Evolutionary conservation across 257 asterid genomes (phyloP), one percentile per base, ranked within the genome.

Genomic region (Solanum okadae): DNA sequence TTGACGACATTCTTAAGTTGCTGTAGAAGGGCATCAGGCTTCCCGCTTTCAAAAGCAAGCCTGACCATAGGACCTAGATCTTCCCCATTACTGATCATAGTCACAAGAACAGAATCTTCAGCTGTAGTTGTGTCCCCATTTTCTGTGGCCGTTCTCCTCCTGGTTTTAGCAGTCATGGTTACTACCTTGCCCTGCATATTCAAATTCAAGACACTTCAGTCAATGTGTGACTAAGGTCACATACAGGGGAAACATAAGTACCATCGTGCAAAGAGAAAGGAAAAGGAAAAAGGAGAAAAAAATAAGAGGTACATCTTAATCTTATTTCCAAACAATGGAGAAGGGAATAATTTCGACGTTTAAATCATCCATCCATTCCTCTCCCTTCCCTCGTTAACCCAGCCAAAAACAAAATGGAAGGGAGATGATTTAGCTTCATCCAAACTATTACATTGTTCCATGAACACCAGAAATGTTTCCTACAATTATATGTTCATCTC

Each of bases 41-140:
- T 93, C 49, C 95, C 95, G 3, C 94, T 91, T 90, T 96, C 98
- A 67, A 96, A 95, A 44, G 98, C 89, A 77, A 92, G 94, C 92
- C 97, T 93, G 73, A 96, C 98, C 98, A 96, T 92, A 5, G 98
- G 98, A 18, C 98, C 98, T 89, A 96, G 91, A 91, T 96, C 99
- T 85, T 95, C 99, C 33, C 96, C 96, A 78, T 95, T 95, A 88
- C 93, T 91, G 70, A 95, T 93, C 97, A 94, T 90, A 79, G 98
- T 94, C 13, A 96, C 96, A 23, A 96, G 96, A 78, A 95, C 98
- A 37, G 98, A 93, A 89, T 96, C 99, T 91, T 95, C 98, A 0
- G 93, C 85, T 16, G 85, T 79, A 31, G 38, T 93, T 0, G 94
- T 91, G 77, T 95, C 98, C 10, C 98, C 98, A 90, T 92, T 94